Base-by-base conservation (phyloP, 192 early-diverging fungal species). In the Podila verticillata region DNA sequence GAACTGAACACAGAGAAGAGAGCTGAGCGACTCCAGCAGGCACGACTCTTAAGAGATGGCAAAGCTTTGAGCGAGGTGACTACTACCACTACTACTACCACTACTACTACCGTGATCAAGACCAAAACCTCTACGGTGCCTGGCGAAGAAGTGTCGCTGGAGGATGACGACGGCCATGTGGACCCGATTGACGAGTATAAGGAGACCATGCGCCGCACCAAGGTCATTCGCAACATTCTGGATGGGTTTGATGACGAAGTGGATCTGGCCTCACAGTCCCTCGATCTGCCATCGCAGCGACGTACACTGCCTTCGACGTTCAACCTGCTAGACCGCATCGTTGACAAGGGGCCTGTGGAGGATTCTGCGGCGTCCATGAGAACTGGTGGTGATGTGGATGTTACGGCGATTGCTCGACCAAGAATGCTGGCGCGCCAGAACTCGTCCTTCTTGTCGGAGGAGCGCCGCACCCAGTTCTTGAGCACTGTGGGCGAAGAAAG, bases 401-500 rank as follows among this genome's bases (percentile, higher is more conserved):
- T 68, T 32, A 32, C 54, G 31, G 32, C 61, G 13, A 48, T 80
- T 44, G 65, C 66, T 2, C 58, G 60, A n/a, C 70, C 77, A 4
- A 49, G 61, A 6, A 66, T 39, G 48, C 20, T 72, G 17, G 26
- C 64, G 1, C 69, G 70, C 7, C 77, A 80, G 32, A 62, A 57
- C 22, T 80, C 77, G 10, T 68, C 70, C 6, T 80, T 80, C 44
- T n/a, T 80, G 22, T 67, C 65, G 1, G 77, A 72, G 7, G 77
- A 80, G 24, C 56, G 77, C 31, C 48, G 61, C 4, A 59, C 20
- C 1, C 61, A 63, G 10, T 80, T 80, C 61, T 17, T 80, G 60
- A 67, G 61, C 31, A 66, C 77, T 6, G 66, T 80, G 6, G 77
- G 77, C n/a, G 77, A 80, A 15, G 77, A 80, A 26, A 48, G 39